Evolutionary conservation across 2,329 filamentous ascomycete species (phyloP), one percentile per base, ranked within the genome.

Genomic region (Aschersonia sp.): DNA sequence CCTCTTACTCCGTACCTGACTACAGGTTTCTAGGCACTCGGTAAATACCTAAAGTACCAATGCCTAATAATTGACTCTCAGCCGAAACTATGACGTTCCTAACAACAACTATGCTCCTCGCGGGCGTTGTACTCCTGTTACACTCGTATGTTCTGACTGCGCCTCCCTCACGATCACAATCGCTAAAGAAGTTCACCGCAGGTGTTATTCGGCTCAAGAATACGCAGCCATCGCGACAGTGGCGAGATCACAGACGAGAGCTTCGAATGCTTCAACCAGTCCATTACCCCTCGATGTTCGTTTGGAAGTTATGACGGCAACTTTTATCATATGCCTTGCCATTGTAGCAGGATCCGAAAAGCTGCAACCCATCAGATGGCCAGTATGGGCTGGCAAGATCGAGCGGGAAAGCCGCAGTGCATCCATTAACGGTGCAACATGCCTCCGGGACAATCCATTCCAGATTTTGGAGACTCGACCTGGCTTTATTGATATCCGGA

Each of bases 171-270:
- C 35, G 12, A 9, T 2, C 35, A 9, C 35, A 12, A 37, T 12
- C 35, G 8, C 8, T 37, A 37, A 8, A 9, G 35, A 37, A 37
- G 12, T 37, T 49, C 46, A 39, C 49, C 47, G 32, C 61, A 98
- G 92, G 53, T 94, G 89, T 68, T 98, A 97, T 68, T 98, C 92
- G 46, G 88, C 89, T 44, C 85, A 95, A 66, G 92, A 98, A 68
- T 86, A 95, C 68, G 84, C 87, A 6, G 73, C 81, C 29, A 76
- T 94, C 45, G 78, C 81, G 55, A 76, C 81, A 48, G 70, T 71
- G 35, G 64, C 71, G 47, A 62, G 69, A 42, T 66, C 69, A 32
- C 62, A 71, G 41, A 58, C 68, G 4, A 58, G 67, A 30, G 62
- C 72, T 4, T 65, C 70, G 32, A 58, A 66, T 22, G 59, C 67